Percentiles rank a stretch among this genome's conserved stretches.
Evolutionary conservation across 768 basidiomycete genomes (phyloP).

Genomic region (Jaapia argillacea): DNA sequence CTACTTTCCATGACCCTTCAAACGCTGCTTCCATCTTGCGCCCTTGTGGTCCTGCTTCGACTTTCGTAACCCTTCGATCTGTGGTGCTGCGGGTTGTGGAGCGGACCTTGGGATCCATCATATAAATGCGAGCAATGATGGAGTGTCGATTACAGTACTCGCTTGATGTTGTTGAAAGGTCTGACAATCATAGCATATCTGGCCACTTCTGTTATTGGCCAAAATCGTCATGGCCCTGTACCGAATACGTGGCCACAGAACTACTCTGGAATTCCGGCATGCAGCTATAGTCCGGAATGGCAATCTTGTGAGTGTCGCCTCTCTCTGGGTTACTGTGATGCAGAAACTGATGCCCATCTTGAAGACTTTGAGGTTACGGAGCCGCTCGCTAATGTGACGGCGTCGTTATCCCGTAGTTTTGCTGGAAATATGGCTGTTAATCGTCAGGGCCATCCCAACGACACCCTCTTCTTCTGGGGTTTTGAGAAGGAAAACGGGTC

Average conservation of each 20-base stretch:
- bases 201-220: no score
- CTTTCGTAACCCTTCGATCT: no score
- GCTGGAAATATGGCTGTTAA: conserved; percentile 21
- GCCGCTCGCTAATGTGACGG: conserved; percentile 17
- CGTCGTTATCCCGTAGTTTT: conserved; percentile 13
- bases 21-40: no score
- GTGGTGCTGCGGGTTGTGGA: no score
- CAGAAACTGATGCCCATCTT: neutral
- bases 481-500: conserved; percentile 22
- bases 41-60: no score
- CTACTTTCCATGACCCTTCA: no score
- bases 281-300: conserved; percentile 12
- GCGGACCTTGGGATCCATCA: no score
- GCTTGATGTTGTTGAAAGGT: no score
- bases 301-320: conserved; percentile 10
- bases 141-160: no score
- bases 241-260: conserved; percentile 15
- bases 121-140: no score
- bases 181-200: no score
- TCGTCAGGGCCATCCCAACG: conserved; percentile 17
- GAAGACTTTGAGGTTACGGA: conserved; percentile 18
- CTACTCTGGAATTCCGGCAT: conserved; percentile 15
- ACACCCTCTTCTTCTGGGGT: conserved; percentile 23
- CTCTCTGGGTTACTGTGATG: neutral
- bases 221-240: neutral